Percentiles rank a stretch among this genome's conserved stretches.
Conservation (phyloP, 2,329 filamentous ascomycete species). For the Colletotrichum tofieldiae region DNA sequence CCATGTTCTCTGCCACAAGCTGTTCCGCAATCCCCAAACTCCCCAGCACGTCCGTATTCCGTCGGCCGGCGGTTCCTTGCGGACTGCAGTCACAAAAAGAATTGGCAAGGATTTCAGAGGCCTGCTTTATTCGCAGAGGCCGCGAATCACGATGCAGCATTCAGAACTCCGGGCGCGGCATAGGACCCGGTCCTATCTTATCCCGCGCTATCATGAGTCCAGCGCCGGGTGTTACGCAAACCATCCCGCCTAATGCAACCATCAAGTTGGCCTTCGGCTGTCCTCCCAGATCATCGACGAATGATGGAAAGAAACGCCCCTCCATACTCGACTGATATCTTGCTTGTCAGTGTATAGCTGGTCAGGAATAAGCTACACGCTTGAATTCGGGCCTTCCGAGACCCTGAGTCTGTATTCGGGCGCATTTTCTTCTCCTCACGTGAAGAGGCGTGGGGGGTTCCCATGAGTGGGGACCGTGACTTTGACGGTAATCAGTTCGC, state of each 20-base stretch:
- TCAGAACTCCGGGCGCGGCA: not conserved
- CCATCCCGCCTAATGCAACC: conserved; percentile 3
- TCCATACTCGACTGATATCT: not conserved
- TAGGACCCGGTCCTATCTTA: not conserved
- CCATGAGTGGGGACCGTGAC: not conserved
- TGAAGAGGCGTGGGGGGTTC: conserved; percentile 16
- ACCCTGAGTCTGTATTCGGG: not conserved
- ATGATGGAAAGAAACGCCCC: not conserved
- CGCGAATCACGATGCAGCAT: conserved; percentile 1
- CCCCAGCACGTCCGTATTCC: not conserved
- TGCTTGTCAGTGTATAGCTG: not conserved
- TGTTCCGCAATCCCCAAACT: not conserved
- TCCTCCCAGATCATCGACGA: not conserved
- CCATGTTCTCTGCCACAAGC: not conserved
- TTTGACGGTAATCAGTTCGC: not conserved
- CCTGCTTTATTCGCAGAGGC: not conserved
- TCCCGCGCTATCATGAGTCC: conserved; percentile 10
- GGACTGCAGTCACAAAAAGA: not conserved
- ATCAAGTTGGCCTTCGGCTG: not conserved
- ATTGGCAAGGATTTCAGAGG: not conserved
- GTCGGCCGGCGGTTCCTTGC: not conserved
- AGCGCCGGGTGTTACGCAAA: not conserved
- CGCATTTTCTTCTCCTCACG: conserved; percentile 14
- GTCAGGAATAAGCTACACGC: not conserved
- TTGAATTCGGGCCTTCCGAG: not conserved